Conservation (phyloP, 148 eudicot species). For the Gaultheria prostrata region DNA sequence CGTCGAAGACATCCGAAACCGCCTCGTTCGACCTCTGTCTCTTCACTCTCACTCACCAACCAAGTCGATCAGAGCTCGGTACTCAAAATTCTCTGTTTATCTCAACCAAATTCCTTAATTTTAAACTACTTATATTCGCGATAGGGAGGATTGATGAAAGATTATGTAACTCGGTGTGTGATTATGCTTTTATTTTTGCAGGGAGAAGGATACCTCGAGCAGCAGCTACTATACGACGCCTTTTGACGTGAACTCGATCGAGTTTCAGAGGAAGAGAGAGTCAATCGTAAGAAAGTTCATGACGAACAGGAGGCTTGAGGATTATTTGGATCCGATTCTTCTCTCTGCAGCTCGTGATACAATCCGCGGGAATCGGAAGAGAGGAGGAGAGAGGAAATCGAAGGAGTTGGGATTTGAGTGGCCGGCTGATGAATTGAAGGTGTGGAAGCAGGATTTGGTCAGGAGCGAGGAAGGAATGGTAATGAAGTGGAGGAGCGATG, state of each 20-base stretch:
- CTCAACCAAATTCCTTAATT: not conserved
- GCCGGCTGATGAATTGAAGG: slow-evolving; percentile 18
- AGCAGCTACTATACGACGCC: not conserved
- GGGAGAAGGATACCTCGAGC: not conserved
- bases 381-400: slow-evolving; percentile 3
- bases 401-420: slow-evolving; percentile 10
- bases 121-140: too few relatives aligned
- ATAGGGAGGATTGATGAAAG: too few relatives aligned
- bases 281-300: not conserved
- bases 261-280: not conserved
- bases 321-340: slow-evolving; percentile 23
- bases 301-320: slow-evolving; percentile 19
- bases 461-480: not conserved
- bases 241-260: not conserved
- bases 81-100: not conserved
- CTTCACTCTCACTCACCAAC: slow-evolving; percentile 7
- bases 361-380: slow-evolving; percentile 15
- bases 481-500: not conserved
- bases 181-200: not conserved
- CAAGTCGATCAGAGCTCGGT: slow-evolving; percentile 7
- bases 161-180: too few relatives aligned
- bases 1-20: slow-evolving; percentile 19
- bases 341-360: slow-evolving; percentile 20
- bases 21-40: slow-evolving; percentile 25
- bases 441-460: not conserved